phyloP scores from a whole-genome alignment of 345 rosid genomes.

The Pelargonium nanum region DNA sequence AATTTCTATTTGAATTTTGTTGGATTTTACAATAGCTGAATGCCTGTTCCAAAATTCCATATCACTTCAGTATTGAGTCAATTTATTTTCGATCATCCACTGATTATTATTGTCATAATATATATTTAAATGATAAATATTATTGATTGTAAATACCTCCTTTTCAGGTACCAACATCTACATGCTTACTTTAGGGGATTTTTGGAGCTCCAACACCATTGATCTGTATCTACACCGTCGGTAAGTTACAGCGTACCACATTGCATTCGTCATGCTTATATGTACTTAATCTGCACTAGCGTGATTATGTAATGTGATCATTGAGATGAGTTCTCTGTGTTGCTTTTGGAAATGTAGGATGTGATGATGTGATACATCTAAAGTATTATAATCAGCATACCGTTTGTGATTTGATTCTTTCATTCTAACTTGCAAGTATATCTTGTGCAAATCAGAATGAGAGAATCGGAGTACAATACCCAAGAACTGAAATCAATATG shows the following conservation, averaged over 20 bases:
- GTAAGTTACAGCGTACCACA: constrained; percentile 16
- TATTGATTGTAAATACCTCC: background rate
- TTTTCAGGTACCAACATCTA: constrained; percentile 71
- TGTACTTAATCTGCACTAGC: background rate
- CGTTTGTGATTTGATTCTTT: background rate
- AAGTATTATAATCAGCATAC: background rate
- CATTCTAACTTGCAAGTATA: background rate
- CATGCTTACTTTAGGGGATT: constrained; percentile 86
- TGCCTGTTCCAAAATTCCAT: too few species aligned
- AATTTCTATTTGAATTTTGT: too few species aligned
- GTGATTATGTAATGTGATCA: background rate
- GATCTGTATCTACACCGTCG: constrained; percentile 87
- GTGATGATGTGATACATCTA: background rate
- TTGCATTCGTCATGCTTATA: background rate
- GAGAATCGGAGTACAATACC: too few species aligned
- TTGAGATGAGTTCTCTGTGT: background rate
- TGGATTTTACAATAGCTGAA: too few species aligned
- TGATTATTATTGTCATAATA: background rate
- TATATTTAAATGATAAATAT: background rate
- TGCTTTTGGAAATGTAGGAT: background rate
- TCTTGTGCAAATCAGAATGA: too few species aligned
- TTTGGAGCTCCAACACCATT: constrained; percentile 92
- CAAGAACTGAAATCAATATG: too few species aligned
- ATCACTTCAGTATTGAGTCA: too few species aligned
- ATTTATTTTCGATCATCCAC: background rate